Percentiles rank a stretch among this genome's conserved stretches.
These are phyloP conservation scores for Megacollybia marginata DNA, from an alignment of 768 basidiomycete species.

Conservation along the genomic window DNA sequence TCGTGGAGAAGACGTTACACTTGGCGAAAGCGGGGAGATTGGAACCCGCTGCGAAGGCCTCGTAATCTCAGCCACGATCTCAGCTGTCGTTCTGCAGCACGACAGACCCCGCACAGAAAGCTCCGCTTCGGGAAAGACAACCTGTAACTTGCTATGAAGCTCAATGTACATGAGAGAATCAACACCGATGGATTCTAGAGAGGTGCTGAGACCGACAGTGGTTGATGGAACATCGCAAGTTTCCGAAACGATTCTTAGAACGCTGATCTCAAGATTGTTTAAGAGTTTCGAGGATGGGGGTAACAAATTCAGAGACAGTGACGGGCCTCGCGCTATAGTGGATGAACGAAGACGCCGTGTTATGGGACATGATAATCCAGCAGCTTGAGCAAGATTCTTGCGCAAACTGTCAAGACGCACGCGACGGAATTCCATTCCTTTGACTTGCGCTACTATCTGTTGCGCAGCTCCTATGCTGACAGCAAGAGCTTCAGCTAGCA, in stretches of 20 bases:
- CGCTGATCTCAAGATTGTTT: slow-evolving; percentile 17
- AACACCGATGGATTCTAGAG: slow-evolving; percentile 49
- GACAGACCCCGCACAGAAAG: slow-evolving; percentile 24
- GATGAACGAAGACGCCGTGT: background rate
- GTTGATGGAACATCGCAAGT: slow-evolving; percentile 32
- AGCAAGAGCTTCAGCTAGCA: slow-evolving; percentile 46
- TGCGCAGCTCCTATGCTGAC: slow-evolving; percentile 28
- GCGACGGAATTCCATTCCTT: slow-evolving; percentile 52
- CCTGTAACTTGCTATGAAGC: slow-evolving; percentile 30
- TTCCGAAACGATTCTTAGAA: slow-evolving; percentile 31
- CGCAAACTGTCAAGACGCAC: slow-evolving; percentile 44
- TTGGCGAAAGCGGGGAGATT: slow-evolving; percentile 1
- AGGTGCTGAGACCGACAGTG: slow-evolving; percentile 25
- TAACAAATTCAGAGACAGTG: background rate
- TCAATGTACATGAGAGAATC: slow-evolving; percentile 64
- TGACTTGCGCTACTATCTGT: slow-evolving; percentile 46
- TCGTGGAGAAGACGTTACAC: slow-evolving; percentile 25
- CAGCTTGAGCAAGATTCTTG: slow-evolving; percentile 29
- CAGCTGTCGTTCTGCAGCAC: slow-evolving; percentile 26
- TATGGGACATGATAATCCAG: background rate
- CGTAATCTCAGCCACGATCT: slow-evolving; percentile 24
- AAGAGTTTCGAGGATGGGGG: background rate
- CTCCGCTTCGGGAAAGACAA: slow-evolving; percentile 22
- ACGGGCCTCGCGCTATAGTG: background rate
- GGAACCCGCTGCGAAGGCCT: background rate